A percentile compares a stretch with the other conserved stretches of the same genome.
Conservation (phyloP, 176 grass and related monocot genomes). For the Areca catechu region DNA sequence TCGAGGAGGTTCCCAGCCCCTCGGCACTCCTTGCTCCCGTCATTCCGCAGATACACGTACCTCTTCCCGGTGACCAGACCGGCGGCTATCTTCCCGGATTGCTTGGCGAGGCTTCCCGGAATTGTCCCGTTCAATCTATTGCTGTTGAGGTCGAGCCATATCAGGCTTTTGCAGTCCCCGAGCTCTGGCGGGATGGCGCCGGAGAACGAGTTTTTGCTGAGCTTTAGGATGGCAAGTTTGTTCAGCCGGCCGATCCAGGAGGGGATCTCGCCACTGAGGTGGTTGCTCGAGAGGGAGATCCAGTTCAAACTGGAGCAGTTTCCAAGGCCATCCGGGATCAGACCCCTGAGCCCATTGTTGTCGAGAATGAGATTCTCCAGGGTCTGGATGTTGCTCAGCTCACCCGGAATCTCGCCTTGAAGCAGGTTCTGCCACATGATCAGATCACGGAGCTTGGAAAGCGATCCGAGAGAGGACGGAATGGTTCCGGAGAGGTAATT, state of each 20-base stretch:
- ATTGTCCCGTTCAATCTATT: slow-evolving; percentile 11
- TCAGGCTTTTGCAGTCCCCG: slow-evolving; percentile 14
- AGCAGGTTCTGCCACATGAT: slow-evolving; percentile 23
- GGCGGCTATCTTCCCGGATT: slow-evolving; percentile 4
- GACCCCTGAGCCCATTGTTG: slow-evolving; percentile 11
- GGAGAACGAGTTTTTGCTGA: slow-evolving; percentile 14
- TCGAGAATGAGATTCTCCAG: slow-evolving; percentile 19
- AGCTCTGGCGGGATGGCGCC: slow-evolving; percentile 13
- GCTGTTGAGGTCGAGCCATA: slow-evolving; percentile 15
- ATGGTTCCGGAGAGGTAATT: slow-evolving; percentile 16
- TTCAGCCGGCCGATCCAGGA: slow-evolving; percentile 12
- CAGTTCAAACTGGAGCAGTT: slow-evolving; percentile 10
- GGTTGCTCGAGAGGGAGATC: slow-evolving; percentile 15
- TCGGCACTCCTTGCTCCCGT: slow-evolving; percentile 12
- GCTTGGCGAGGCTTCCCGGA: background rate
- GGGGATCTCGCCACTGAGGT: slow-evolving; percentile 7
- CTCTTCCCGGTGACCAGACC: slow-evolving; percentile 18
- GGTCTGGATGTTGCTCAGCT: background rate
- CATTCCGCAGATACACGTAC: slow-evolving; percentile 20
- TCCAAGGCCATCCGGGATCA: background rate
- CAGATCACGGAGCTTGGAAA: slow-evolving; percentile 8
- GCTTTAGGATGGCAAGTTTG: slow-evolving; percentile 14
- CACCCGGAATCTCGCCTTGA: slow-evolving; percentile 10
- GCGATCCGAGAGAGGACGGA: background rate
- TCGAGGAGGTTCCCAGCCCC: slow-evolving; percentile 17